phyloP scores from a whole-genome alignment of 2,329 filamentous ascomycete genomes.

The Paradendryphiella salina region DNA sequence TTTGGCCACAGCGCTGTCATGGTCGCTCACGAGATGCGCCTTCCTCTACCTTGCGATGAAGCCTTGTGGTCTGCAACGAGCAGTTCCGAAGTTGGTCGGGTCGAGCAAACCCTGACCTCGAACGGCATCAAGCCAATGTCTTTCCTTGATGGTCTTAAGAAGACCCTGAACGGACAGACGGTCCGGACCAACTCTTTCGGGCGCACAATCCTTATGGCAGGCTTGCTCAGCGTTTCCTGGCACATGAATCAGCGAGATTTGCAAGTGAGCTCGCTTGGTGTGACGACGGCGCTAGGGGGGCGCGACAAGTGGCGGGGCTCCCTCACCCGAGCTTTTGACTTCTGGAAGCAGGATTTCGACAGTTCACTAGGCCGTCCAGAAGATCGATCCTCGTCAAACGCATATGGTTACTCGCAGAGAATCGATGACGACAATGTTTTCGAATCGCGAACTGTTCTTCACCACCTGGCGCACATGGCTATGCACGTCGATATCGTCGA shows the following conservation, averaged over 20 bases:
- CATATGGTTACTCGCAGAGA: constrained; percentile 38
- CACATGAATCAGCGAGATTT: constrained; percentile 97
- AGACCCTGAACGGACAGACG: constrained; percentile 79
- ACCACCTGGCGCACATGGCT: constrained; percentile 94
- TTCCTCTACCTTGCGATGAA: constrained; percentile 91
- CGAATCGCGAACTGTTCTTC: constrained; percentile 84
- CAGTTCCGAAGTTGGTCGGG: constrained; percentile 79
- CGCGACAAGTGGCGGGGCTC: constrained; percentile 89
- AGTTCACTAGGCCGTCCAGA: constrained; percentile 68
- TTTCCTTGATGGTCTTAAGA: constrained; percentile 89
- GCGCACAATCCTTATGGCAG: constrained; percentile 90
- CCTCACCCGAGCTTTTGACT: constrained; percentile 84
- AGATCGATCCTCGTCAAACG: constrained; percentile 34
- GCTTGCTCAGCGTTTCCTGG: constrained; percentile 90
- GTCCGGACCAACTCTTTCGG: constrained; percentile 94
- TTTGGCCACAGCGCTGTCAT: constrained; percentile 96
- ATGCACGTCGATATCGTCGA: constrained; percentile 98
- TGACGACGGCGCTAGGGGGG: constrained; percentile 77
- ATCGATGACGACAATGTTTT: constrained; percentile 71
- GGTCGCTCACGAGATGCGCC: constrained; percentile 92
- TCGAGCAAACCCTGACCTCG: constrained; percentile 77
- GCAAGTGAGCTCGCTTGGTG: constrained; percentile 84
- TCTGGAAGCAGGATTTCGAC: constrained; percentile 93
- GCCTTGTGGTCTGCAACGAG: constrained; percentile 88
- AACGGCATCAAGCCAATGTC: constrained; percentile 82